Evolutionary conservation across 2,329 filamentous ascomycete genomes (phyloP).

Genomic region (Fusarium sp.): DNA sequence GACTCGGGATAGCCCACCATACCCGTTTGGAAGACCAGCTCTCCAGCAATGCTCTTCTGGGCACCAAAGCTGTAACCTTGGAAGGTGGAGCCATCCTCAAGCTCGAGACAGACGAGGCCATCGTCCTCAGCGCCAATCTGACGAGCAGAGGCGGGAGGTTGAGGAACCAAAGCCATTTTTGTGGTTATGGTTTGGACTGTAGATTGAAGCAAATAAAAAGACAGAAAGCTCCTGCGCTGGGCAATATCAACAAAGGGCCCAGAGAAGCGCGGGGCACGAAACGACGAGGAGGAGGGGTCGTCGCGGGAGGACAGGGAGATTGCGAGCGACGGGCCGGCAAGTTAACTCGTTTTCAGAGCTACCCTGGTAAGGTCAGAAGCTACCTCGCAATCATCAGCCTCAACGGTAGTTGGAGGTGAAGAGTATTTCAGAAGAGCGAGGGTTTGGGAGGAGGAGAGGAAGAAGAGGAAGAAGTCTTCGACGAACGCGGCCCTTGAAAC

Average conservation of each 20-base stretch:
- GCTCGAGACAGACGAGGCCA: constrained; percentile 84
- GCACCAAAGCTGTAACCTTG: constrained; percentile 98
- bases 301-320: constrained; percentile 41
- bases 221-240: constrained; percentile 24
- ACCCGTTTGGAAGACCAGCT: constrained; percentile 99
- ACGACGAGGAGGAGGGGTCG: constrained; percentile 31
- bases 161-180: constrained; percentile 51
- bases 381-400: constrained; percentile 54
- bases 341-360: constrained; percentile 54
- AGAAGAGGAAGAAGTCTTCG: constrained; percentile 29
- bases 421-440: constrained; percentile 36
- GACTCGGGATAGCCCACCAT: constrained; percentile 99
- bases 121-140: constrained; percentile 64
- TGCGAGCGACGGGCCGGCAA: constrained; percentile 50
- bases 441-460: constrained; percentile 36
- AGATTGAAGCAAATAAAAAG: constrained; percentile 11
- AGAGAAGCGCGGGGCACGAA: constrained; percentile 47
- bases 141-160: constrained; percentile 70
- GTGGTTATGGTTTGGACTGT: constrained; percentile 15
- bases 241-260: constrained; percentile 28
- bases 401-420: constrained; percentile 39
- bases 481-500: constrained; percentile 38
- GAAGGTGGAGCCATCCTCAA: constrained; percentile 90
- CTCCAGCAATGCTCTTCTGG: constrained; percentile 91
- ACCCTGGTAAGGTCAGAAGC: constrained; percentile 51